Base-by-base conservation (phyloP, 2,329 filamentous ascomycete genomes). In the Monosporascus sp. region DNA sequence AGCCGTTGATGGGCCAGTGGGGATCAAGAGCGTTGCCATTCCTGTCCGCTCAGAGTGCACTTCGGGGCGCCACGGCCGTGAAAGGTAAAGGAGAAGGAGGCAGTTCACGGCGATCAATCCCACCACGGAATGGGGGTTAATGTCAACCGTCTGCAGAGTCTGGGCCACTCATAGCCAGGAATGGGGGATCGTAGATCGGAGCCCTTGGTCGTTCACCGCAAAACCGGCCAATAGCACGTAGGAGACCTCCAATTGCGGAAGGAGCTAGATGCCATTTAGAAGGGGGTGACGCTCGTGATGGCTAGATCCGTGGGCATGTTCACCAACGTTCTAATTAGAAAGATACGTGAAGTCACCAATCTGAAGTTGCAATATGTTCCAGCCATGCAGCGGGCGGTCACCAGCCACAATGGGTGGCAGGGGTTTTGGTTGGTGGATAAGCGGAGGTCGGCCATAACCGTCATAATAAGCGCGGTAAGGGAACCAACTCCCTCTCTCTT, bases 361-460 rank as follows among this genome's bases (percentile, higher is more conserved):
- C 48, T 48, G 53, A 48, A 47, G 53, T 51, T 17, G 47, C 50
- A 49, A 37, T 20, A 38, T 50, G 48, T 48, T 41, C 45, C 51
- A 44, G 27, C 50, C 51, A 38, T 48, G 47, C 44, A 27, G 50
- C 24, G 45, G 14, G 52, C 49, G 47, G 50, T 41, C 55, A 38
- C 48, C 56, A 62, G 60, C 61, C 59, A 62, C 60, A 55, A 37
- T 27, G 41, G 17, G 39, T 6, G 27, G 38, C 56, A 43, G 50
- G 60, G 59, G 47, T 53, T 37, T 35, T 58, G 60, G 66, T 66
- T 68, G 63, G 65, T 44, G 52, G 24, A 35, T 56, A 62, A 62
- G 59, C 60, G 59, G 58, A 41, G 22, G 45, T 49, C 48, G 56
- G 52, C 46, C 51, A 45, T 47, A 41, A 47, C 53, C 49, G 48